Evolutionary conservation across 345 rosid genomes (phyloP), one percentile per base, ranked within the genome.

Genomic region (Kandelia obovata): DNA sequence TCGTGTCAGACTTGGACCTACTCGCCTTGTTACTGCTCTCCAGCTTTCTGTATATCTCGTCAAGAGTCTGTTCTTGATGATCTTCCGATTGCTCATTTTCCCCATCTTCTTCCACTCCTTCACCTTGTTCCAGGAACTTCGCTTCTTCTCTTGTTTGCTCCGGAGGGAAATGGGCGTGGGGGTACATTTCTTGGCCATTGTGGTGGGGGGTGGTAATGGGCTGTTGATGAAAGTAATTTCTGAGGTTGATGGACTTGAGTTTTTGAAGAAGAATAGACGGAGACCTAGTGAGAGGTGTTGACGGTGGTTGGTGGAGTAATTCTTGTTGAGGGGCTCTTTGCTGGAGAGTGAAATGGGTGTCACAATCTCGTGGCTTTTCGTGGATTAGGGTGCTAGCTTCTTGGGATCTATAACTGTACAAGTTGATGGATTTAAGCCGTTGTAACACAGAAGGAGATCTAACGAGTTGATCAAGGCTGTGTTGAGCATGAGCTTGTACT

Each of bases 401-500:
- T 5, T 66, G 83, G 34, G 88, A 83, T 82, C 84, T 79, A 61
- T 59, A 65, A 49, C 30, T n/a, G 75, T 75, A 72, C 62, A 87
- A 80, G 79, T 77, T 87, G 21, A 90, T 77, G 57, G 96, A 89
- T 71, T 83, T 90, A 62, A 90, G 82, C 58, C 92, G 85, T 23
- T 88, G 88, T 49, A 92, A 68, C 21, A 87, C 30, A 26, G 98
- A 89, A 2, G 96, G 96, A 77, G 96, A 85, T 69, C 93, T 80
- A 58, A 30, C 73, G 71, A 85, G 73, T 57, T 74, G 83, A 52
- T 25, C 43, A 2, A 15, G 27, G 26, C 32, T 1, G 21, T 55
- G 6, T 0, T 37, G 43, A 13, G 37, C 37, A 34, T 15, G 62
- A 39, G 10, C 26, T 53, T 28, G 31, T 53, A 47, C 55, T 28